Conservation (phyloP, 768 basidiomycete genomes). For the Mycena galericulata region DNA sequence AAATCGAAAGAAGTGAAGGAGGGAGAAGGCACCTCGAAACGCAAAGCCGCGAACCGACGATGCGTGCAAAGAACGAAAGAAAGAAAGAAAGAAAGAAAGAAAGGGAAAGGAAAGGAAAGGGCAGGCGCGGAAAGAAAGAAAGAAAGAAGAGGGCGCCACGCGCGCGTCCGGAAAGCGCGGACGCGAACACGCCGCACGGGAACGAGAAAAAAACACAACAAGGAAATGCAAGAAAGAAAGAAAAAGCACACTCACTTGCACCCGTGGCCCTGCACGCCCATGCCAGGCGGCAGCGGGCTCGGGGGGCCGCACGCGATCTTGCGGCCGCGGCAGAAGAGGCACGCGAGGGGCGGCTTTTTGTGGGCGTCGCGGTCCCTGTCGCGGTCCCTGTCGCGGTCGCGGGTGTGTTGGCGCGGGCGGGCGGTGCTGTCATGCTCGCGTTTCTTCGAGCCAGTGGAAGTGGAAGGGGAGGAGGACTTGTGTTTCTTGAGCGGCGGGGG, state of each 20-base stretch:
- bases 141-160: no score
- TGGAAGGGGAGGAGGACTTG: neutral
- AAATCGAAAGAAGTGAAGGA: neutral
- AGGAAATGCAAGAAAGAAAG: neutral
- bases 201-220: neutral
- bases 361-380: neutral
- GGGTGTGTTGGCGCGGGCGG: no score
- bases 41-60: no score
- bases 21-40: neutral
- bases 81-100: neutral
- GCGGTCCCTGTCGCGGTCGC: neutral
- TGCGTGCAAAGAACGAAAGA: neutral
- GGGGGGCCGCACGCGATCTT: conserved; percentile 80
- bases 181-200: neutral
- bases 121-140: neutral
- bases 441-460: no score
- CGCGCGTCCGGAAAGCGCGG: neutral
- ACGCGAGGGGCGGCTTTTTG: conserved; percentile 73
- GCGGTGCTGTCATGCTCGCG: no score
- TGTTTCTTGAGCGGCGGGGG: no score
- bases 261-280: conserved; percentile 64
- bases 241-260: conserved; percentile 68
- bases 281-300: conserved; percentile 42
- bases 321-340: conserved; percentile 73
- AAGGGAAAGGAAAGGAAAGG: neutral